Conservation (phyloP, 1,139 yeast genomes). For the Diutina neorugosa region DNA sequence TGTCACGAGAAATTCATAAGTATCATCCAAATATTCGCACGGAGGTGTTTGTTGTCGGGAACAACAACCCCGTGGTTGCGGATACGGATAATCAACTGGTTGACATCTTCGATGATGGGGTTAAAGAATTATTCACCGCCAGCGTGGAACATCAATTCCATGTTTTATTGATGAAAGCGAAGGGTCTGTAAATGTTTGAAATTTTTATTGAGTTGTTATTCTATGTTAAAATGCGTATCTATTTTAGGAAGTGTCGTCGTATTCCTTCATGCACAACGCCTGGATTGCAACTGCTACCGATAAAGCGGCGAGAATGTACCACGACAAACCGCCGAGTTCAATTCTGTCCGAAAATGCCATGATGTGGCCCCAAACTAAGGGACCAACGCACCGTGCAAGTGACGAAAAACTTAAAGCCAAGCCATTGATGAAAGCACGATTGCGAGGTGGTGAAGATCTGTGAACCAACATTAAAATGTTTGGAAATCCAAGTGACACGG, state of each 20-base stretch:
- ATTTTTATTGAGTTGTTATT: not conserved
- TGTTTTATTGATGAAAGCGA: not conserved
- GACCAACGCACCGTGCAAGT: slow-evolving; percentile 2
- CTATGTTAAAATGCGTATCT: not conserved
- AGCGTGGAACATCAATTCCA: not conserved
- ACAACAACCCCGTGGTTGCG: not conserved
- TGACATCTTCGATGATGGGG: not conserved
- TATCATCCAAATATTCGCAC: not conserved
- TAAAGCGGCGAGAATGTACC: not conserved
- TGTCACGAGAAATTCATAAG: not conserved
- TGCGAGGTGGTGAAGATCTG: not conserved
- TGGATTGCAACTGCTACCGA: not conserved
- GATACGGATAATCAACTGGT: not conserved
- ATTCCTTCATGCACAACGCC: not conserved
- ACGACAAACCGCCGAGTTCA: not conserved
- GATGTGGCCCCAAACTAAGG: slow-evolving; percentile 1
- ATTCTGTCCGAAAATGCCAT: not conserved
- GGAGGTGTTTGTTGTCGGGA: slow-evolving; percentile 1
- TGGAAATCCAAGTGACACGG: not conserved
- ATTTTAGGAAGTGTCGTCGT: not conserved
- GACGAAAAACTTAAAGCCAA: not conserved
- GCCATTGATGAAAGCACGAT: slow-evolving; percentile 1
- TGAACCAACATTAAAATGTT: not conserved
- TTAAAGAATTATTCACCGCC: not conserved
- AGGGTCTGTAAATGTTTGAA: not conserved